phyloP scores from a whole-genome alignment of 1,284 basidiomycete species.

The Blastosporella zonata region DNA sequence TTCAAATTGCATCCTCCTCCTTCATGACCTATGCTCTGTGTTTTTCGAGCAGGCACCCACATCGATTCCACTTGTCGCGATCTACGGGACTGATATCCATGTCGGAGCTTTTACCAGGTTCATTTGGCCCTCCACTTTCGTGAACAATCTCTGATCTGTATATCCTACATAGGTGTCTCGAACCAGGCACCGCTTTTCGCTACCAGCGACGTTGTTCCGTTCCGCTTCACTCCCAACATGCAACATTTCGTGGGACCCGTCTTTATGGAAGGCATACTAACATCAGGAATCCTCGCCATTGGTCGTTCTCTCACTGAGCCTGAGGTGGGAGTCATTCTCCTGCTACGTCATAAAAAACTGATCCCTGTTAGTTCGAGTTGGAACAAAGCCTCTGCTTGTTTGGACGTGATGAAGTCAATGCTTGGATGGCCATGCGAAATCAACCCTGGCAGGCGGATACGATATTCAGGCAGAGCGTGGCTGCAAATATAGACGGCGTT shows the following conservation, averaged over 20 bases:
- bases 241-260: constrained; percentile 91
- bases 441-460: constrained; percentile 55
- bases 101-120: constrained; percentile 87
- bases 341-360: constrained; percentile 1
- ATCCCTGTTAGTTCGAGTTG: constrained; percentile 69
- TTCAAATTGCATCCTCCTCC: constrained; percentile 84
- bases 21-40: constrained; percentile 94
- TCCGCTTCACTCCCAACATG: constrained; percentile 96
- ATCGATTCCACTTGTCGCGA: constrained; percentile 87
- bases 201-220: constrained; percentile 87
- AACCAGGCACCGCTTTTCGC: constrained; percentile 60
- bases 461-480: constrained; percentile 67
- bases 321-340: constrained; percentile 55
- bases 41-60: constrained; percentile 81
- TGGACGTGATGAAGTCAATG: constrained; percentile 88
- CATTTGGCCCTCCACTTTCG: constrained; percentile 21
- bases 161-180: constrained; percentile 32
- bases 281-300: constrained; percentile 87
- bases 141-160: constrained; percentile 6
- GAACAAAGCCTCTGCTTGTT: constrained; percentile 90
- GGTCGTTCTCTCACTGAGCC: constrained; percentile 89
- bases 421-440: constrained; percentile 58
- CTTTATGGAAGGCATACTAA: constrained; percentile 88
- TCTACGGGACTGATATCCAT: constrained; percentile 89
- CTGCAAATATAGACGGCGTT: constrained; percentile 75